Evolutionary conservation across 164 flowering plant species (phyloP).

Genomic region (Santalum album): DNA sequence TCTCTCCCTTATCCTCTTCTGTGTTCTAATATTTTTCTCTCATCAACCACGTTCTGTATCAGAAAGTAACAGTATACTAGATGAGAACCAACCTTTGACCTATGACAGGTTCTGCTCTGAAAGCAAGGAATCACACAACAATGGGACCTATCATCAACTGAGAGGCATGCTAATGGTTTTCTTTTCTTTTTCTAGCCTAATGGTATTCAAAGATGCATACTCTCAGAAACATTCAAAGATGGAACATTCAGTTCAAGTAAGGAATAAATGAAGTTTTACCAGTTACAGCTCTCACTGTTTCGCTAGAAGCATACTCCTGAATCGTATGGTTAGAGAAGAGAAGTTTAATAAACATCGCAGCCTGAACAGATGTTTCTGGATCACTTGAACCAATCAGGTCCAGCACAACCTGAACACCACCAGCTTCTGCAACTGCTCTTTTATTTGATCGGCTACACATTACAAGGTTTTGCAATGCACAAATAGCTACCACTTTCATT

Average conservation of each 20-base stretch:
- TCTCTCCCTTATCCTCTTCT: no score
- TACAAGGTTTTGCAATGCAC: conserved; percentile 97
- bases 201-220: not conserved
- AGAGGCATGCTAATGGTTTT: no score
- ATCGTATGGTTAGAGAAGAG: conserved; percentile 91
- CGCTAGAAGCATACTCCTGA: conserved; percentile 98
- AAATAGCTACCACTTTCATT: conserved; percentile 96
- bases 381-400: conserved; percentile 89
- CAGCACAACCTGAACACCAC: conserved; percentile 93
- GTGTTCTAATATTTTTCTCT: no score
- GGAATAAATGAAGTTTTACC: conserved; percentile 39
- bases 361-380: conserved; percentile 92
- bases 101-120: no score
- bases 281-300: conserved; percentile 91
- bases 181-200: no score
- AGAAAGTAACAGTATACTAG: no score
- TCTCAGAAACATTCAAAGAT: not conserved
- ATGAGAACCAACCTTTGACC: no score
- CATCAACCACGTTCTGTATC: no score
- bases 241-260: not conserved
- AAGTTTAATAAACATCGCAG: conserved; percentile 90
- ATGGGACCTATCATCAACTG: no score
- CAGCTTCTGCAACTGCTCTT: conserved; percentile 99
- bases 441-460: conserved; percentile 92
- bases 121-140: no score